Base-by-base conservation (phyloP, 345 rosid species). In the Moricandia moricandioides region DNA sequence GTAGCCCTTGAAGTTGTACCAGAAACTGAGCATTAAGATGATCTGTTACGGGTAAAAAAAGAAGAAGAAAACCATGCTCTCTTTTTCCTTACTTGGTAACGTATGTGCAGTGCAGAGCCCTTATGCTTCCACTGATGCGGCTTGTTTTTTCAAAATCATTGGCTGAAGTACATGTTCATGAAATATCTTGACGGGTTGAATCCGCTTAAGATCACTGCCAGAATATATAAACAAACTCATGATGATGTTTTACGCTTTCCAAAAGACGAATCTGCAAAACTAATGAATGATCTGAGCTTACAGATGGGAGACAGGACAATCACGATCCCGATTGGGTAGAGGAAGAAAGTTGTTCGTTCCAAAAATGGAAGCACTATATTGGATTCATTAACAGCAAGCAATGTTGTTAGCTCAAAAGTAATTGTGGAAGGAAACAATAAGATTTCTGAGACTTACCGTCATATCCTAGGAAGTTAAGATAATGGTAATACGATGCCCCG, bases 101-200 rank as follows among this genome's bases (percentile, higher is more conserved):
- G 75, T 71, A 71, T 78, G 72, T 71, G 72, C 72, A 69, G 72
- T 77, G 66, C 72, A 58, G n/a, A 47, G 76, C 68, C 47, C 76
- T 47, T 65, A 1, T 3, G 62, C 47, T 65, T 71, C 47, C 62
- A 47, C 62, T 70, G 67, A 70, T 57, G 26, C 21, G 64, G 71
- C 54, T 21, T 64, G 54, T 45, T 31, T 8, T 14, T 33, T 61
- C 7, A 89, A 78, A 85, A 80, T 82, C 88, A 78, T 64, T 87
- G 92, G 79, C 97, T 89, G 71, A 96, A 92, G 83, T 92, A 89
- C 76, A 89, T 70, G 80, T 89, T 92, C 99, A 96, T 86, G 75
- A 92, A 84, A 69, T 96, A 92, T 89, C 96, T 90, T 30, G 98
- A 92, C 6, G 99, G 99, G 84, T 91, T 96, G 88, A 92, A 91